Percentiles rank a stretch among this genome's conserved stretches.
Evolutionary conservation across 345 rosid species (phyloP).

Genomic region (Mangifera indica): DNA sequence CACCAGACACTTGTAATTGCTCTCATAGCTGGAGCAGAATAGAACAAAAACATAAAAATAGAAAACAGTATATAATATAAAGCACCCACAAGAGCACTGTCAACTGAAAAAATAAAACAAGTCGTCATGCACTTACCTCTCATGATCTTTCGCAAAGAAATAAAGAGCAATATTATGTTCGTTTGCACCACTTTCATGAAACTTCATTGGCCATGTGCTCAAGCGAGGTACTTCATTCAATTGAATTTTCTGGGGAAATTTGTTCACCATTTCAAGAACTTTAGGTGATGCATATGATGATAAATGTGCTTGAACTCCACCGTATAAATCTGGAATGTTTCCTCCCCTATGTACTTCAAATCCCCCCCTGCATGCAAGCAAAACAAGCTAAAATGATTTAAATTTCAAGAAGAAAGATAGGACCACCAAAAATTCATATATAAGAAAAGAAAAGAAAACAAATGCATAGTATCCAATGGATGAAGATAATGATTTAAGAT

Average conservation of each 20-base stretch:
- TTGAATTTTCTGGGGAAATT: slow-evolving; percentile 52
- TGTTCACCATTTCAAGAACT: slow-evolving; percentile 61
- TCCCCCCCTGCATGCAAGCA: slow-evolving; percentile 57
- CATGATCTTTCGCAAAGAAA: slow-evolving; percentile 89
- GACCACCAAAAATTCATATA: neutral
- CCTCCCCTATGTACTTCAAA: slow-evolving; percentile 63
- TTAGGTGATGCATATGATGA: slow-evolving; percentile 71
- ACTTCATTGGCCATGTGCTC: slow-evolving; percentile 84
- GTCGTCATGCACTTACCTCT: slow-evolving; percentile 47
- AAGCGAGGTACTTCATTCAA: slow-evolving; percentile 80
- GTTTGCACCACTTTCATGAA: slow-evolving; percentile 60
- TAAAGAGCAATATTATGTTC: slow-evolving; percentile 92
- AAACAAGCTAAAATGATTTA: slow-evolving; percentile 17
- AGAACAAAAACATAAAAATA: slow-evolving; percentile 12
- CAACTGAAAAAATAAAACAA: neutral
- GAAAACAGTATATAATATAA: neutral
- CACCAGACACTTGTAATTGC: slow-evolving; percentile 67
- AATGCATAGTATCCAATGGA: neutral
- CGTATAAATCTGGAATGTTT: slow-evolving; percentile 40
- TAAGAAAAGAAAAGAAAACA: neutral
- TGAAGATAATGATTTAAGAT: slow-evolving; percentile 14
- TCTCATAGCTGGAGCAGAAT: slow-evolving; percentile 64
- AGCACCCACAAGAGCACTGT: slow-evolving; percentile 7
- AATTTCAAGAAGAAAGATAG: slow-evolving; percentile 6
- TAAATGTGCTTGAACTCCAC: slow-evolving; percentile 87